Base-by-base conservation (phyloP, 805 yeast species). In the Kuraishia cidri region DNA sequence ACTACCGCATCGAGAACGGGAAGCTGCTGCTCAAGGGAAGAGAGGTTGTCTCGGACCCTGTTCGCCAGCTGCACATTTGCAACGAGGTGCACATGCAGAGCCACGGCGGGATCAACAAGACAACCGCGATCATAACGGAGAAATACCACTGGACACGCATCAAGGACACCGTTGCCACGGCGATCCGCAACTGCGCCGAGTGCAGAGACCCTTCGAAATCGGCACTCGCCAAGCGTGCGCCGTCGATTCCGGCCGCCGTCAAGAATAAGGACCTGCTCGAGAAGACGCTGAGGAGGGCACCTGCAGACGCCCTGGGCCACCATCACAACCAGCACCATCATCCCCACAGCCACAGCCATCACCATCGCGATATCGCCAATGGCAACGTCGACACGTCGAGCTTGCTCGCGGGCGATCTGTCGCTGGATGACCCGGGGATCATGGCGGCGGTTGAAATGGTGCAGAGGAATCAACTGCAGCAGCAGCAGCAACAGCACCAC, bases 141-240 rank as follows among this genome's bases (percentile, higher is more conserved):
- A 71, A 72, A 43, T 90, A 82, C 45, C 94, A 86, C 53, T 90
- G 97, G 97, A 73, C 86, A 2, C 72, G 94, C 32, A 82, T 90
- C 41, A 88, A 92, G 55, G 86, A 75, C 36, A 85, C 95, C 0
- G 96, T 84, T 1, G 77, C 82, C 1, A 73, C 75, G 20, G 90
- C 85, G 1, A 77, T 88, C 33, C 66, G 79, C 34, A 72, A 75
- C 38, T 92, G 97, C 52, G 62, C 66, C 2, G 79, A 75, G 32
- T 90, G 97, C 53, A 63, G 79, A 24, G 79, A 75, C 39, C 65
- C 32, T 4, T 29, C 37, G 7, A 56, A 18, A 31, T 29, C 23
- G 34, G 37, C 12, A n/a, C 25, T 20, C 39, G 50, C 12, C 18
- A 24, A 14, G 34, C 44, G 50, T 28, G 57, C 49, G 17, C n/a